These are phyloP conservation scores for Suillus bovinus DNA, from an alignment of 768 basidiomycete genomes.

Conservation along the genomic window DNA sequence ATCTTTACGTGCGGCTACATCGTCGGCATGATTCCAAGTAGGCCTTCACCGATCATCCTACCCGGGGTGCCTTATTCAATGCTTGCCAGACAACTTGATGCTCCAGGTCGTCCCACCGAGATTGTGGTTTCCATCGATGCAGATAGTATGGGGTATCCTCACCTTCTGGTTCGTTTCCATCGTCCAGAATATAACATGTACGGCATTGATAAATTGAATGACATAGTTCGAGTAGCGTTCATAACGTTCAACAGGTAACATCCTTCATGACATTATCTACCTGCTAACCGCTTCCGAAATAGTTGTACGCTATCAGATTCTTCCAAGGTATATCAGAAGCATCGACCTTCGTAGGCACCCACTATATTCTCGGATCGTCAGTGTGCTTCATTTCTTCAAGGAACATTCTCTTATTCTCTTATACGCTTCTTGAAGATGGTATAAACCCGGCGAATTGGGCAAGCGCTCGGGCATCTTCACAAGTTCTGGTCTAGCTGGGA, in stretches of 20 bases:
- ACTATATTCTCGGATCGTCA: constrained; percentile 71
- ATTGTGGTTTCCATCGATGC: constrained; percentile 66
- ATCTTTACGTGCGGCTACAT: constrained; percentile 77
- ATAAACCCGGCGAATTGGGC: constrained; percentile 67
- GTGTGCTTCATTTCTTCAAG: constrained; percentile 34
- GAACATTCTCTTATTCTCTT: not conserved
- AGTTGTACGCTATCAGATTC: constrained; percentile 73
- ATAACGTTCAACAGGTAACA: constrained; percentile 54
- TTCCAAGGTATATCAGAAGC: constrained; percentile 74
- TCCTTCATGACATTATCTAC: not conserved
- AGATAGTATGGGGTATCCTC: constrained; percentile 64
- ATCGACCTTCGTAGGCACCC: constrained; percentile 76
- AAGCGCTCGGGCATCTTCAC: constrained; percentile 75
- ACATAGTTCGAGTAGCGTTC: constrained; percentile 54
- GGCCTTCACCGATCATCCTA: constrained; percentile 7
- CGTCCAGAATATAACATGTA: not conserved
- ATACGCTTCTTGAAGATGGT: constrained; percentile 49
- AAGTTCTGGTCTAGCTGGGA: constrained; percentile 59
- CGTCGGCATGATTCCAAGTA: constrained; percentile 72
- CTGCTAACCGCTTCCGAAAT: constrained; percentile 4
- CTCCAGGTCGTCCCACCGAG: constrained; percentile 62
- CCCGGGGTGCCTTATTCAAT: constrained; percentile 7
- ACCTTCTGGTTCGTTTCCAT: constrained; percentile 53
- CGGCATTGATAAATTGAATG: not conserved
- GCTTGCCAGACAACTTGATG: constrained; percentile 57